A percentile compares a stretch with the other conserved stretches of the same genome.
These are phyloP conservation scores for Curvularia verruculosa DNA, from an alignment of 2,329 filamentous ascomycete species.

Conservation along the genomic window DNA sequence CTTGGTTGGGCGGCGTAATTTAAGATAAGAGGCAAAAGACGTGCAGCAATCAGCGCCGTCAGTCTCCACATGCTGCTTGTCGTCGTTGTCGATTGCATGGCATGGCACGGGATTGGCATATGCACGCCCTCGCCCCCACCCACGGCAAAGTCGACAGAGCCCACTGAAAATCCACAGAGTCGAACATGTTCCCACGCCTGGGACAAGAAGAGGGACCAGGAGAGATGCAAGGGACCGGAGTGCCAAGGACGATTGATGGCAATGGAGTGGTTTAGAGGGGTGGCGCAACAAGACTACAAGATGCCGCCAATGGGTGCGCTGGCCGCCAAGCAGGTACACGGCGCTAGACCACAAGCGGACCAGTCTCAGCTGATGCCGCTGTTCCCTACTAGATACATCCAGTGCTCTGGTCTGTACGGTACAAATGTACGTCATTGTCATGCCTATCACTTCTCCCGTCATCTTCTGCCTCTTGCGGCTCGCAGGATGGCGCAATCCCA, in stretches of 20 bases:
- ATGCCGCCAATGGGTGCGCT: background rate
- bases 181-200: background rate
- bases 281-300: background rate
- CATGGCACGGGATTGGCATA: no score
- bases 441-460: conserved; percentile 2
- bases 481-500: conserved; percentile 1
- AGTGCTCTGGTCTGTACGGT: background rate
- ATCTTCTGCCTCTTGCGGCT: conserved; percentile 4
- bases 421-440: conserved; percentile 8
- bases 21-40: conserved; percentile 5
- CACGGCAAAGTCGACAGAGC: background rate
- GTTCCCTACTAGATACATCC: no score
- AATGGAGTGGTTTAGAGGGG: background rate
- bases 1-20: conserved; percentile 4
- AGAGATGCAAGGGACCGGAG: background rate
- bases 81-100: conserved; percentile 5
- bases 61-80: conserved; percentile 3
- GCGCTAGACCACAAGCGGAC: conserved; percentile 5
- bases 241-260: no score
- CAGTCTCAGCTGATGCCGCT: background rate
- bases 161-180: background rate
- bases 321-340: conserved; percentile 5
- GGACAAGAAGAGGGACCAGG: background rate
- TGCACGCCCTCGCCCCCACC: background rate
- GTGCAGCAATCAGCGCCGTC: background rate